A percentile compares a stretch with the other conserved stretches of the same genome.
These are phyloP conservation scores for Fusarium nelsonii DNA, from an alignment of 2,329 filamentous ascomycete genomes.

Conservation along the genomic window DNA sequence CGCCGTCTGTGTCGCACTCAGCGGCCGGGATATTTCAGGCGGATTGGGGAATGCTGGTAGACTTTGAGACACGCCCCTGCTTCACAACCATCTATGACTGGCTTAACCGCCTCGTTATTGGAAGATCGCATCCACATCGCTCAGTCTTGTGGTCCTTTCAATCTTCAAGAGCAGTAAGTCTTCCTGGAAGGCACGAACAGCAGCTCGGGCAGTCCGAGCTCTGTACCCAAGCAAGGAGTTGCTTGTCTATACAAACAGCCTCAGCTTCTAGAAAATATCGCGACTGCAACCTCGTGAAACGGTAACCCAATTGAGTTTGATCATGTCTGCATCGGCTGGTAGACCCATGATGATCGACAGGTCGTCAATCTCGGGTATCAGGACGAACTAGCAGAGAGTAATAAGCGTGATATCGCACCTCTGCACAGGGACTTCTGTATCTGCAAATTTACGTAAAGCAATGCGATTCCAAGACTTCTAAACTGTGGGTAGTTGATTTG, in stretches of 20 bases:
- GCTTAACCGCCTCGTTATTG: constrained; percentile 24
- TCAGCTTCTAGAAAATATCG: constrained; percentile 43
- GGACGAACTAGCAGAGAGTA: constrained; percentile 28
- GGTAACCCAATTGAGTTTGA: constrained; percentile 30
- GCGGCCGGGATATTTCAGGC: constrained; percentile 29
- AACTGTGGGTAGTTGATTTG: background rate
- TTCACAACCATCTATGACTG: constrained; percentile 25
- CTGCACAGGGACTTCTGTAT: constrained; percentile 6
- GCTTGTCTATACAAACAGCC: constrained; percentile 17
- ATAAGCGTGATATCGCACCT: constrained; percentile 19
- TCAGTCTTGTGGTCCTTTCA: constrained; percentile 39
- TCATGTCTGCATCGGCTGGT: constrained; percentile 36
- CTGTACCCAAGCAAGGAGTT: constrained; percentile 28
- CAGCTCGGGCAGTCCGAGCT: constrained; percentile 29
- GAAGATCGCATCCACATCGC: constrained; percentile 29
- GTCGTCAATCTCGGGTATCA: constrained; percentile 50
- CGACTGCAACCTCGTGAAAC: constrained; percentile 29
- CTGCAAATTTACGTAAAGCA: constrained; percentile 25
- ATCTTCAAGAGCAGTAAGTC: constrained; percentile 41
- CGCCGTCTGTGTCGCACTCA: constrained; percentile 46
- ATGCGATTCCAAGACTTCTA: background rate
- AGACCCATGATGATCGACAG: constrained; percentile 46
- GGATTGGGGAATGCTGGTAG: constrained; percentile 49
- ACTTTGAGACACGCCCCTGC: constrained; percentile 46
- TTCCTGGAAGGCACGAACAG: constrained; percentile 21